Evolutionary conservation across 305 asterid species (phyloP), one percentile per base, ranked within the genome.

Genomic region (Solanum chacoense): DNA sequence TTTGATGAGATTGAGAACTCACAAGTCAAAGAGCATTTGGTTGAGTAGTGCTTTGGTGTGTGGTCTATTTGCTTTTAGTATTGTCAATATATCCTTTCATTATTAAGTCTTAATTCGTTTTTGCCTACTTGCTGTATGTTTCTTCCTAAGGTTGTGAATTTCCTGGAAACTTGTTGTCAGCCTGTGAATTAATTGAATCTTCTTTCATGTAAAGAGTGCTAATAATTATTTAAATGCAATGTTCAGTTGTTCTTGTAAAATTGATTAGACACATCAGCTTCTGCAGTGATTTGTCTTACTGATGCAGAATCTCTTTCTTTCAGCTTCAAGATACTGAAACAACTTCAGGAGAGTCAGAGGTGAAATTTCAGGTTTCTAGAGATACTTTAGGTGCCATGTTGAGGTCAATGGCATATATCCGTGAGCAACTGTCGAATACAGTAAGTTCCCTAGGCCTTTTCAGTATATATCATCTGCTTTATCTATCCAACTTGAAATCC

Each of bases 341-440:
- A 88, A 93, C 91, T 89, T 92, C 94, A 37, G 96, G 96, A 88
- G 97, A 94, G 92, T 94, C 97, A 74, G 96, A 95, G 91, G 98
- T 96, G 89, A 95, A 95, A 91, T 96, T 96, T 91, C 98, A 94
- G 93, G 98, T 96, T 87, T 96, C 98, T 8, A 93, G 90, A 91
- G 98, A 96, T 92, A 94, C 98, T 78, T 94, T 95, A 87, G 96
- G 95, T 86, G 98, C 98, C 90, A 94, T 96, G 98, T 91, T 96
- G 94, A 94, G 98, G 92, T 96, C 98, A 85, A 96, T 96, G 96
- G 95, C 97, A 45, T 96, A 96, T 92, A 96, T 96, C 42, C 96
- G 97, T 2, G 98, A 95, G 91, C 98, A 96, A 92, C 98, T 96
- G 74, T 94, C 96, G 4, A 93, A 88, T 92, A 80, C 92, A 72